Conservation (phyloP, 345 rosid genomes). For the Nasturtium officinale region DNA sequence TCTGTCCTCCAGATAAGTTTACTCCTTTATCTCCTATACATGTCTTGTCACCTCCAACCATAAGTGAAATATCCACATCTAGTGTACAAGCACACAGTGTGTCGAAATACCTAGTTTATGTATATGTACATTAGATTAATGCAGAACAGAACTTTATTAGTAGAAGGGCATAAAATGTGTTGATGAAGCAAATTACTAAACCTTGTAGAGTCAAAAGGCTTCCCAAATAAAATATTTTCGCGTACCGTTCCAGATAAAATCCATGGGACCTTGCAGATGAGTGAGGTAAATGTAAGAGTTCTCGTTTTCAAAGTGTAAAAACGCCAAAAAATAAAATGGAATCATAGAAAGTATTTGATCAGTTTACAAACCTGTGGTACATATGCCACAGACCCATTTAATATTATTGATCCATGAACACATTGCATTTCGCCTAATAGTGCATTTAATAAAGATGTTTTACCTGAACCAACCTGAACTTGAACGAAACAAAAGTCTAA, state of each 20-base stretch:
- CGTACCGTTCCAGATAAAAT: conserved; percentile 84
- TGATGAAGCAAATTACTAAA: conserved; percentile 26
- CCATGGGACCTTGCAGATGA: conserved; percentile 79
- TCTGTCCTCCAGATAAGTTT: conserved; percentile 97
- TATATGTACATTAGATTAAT: not conserved
- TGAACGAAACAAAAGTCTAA: conserved; percentile 5
- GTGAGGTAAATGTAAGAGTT: conserved; percentile 30
- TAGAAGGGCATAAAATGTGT: conserved; percentile 9
- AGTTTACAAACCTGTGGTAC: conserved; percentile 78
- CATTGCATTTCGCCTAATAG: conserved; percentile 72
- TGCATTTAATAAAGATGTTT: conserved; percentile 81
- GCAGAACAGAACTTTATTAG: not conserved
- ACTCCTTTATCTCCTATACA: conserved; percentile 82
- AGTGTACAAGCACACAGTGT: conserved; percentile 72
- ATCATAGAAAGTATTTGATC: conserved; percentile 14
- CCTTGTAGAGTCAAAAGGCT: conserved; percentile 68
- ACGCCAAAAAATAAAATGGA: conserved; percentile 5
- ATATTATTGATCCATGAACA: conserved; percentile 60
- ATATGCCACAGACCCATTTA: conserved; percentile 68
- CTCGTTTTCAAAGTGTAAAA: conserved; percentile 12
- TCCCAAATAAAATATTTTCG: conserved; percentile 74
- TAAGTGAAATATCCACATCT: conserved; percentile 74
- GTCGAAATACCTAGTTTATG: conserved; percentile 59
- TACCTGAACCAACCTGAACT: conserved; percentile 93
- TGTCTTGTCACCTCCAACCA: conserved; percentile 87